A percentile compares a stretch with the other conserved stretches of the same genome.
phyloP scores from a whole-genome alignment of 163 green algal species.

The Trebouxia gelatinosa region DNA sequence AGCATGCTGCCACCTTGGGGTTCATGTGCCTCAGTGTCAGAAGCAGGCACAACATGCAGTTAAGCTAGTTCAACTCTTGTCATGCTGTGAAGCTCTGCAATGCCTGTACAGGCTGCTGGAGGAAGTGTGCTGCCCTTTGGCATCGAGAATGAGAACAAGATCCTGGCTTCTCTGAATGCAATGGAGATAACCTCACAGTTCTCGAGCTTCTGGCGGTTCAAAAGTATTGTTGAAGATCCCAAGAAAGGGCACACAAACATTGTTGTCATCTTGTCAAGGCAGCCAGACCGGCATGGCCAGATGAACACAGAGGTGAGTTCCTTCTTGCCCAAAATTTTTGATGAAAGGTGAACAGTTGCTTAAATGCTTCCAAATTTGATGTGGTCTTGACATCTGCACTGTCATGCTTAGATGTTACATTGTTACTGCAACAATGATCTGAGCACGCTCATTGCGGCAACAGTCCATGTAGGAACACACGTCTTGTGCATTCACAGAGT shows the following conservation, averaged over 20 bases:
- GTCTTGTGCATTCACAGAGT: too few relatives aligned
- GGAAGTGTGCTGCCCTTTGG: constrained; percentile 1
- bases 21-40: too few relatives aligned
- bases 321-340: not conserved
- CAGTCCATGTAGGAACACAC: not conserved
- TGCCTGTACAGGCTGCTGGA: not conserved
- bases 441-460: not conserved
- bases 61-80: too few relatives aligned
- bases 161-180: not conserved
- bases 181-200: not conserved
- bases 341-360: not conserved
- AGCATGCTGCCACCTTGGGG: not conserved
- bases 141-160: constrained; percentile 1
- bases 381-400: not conserved
- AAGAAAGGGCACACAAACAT: not conserved
- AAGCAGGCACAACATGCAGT: too few relatives aligned
- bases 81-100: too few relatives aligned
- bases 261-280: not conserved
- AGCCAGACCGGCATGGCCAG: constrained; percentile 9
- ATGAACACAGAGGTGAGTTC: not conserved
- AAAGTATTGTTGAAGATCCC: not conserved
- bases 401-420: not conserved
- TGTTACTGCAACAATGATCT: not conserved
- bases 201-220: constrained; percentile 13
- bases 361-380: not conserved